These are phyloP conservation scores for Erodium trifolium DNA, from an alignment of 441 rosid species.

Conservation along the genomic window DNA sequence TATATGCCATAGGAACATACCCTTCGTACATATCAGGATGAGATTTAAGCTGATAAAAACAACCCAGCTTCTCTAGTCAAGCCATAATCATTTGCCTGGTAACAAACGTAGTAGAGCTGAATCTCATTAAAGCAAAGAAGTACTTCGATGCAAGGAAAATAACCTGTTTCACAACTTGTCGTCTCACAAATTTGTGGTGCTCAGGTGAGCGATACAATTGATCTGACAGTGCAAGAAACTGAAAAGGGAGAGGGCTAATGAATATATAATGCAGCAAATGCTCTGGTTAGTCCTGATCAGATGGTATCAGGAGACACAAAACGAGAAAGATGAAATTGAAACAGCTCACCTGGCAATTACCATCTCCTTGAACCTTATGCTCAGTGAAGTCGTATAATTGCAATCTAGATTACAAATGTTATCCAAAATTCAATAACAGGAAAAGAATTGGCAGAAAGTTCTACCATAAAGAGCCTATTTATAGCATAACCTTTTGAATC, in stretches of 20 bases:
- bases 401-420: conserved; percentile 26
- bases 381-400: conserved; percentile 39
- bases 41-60: conserved; percentile 34
- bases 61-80: conserved; percentile 8
- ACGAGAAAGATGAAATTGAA: conserved; percentile 2
- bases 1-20: conserved; percentile 48
- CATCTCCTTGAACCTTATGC: conserved; percentile 58
- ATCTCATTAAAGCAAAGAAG: not conserved
- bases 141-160: conserved; percentile 11
- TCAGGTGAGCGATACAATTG: conserved; percentile 62
- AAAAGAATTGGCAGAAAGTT: not conserved
- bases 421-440: not conserved
- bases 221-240: conserved; percentile 88
- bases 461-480: not conserved
- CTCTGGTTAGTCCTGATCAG: no score
- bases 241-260: conserved; percentile 10
- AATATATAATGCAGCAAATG: not conserved
- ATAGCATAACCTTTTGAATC: not conserved
- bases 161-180: conserved; percentile 57
- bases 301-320: not conserved
- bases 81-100: not conserved
- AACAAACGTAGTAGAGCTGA: not conserved
- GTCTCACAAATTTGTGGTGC: conserved; percentile 56
- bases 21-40: conserved; percentile 32
- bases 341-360: conserved; percentile 53